Evolutionary conservation across 176 grass and related monocot genomes (phyloP), one percentile per base, ranked within the genome.

Genomic region (Carex scoparia): DNA sequence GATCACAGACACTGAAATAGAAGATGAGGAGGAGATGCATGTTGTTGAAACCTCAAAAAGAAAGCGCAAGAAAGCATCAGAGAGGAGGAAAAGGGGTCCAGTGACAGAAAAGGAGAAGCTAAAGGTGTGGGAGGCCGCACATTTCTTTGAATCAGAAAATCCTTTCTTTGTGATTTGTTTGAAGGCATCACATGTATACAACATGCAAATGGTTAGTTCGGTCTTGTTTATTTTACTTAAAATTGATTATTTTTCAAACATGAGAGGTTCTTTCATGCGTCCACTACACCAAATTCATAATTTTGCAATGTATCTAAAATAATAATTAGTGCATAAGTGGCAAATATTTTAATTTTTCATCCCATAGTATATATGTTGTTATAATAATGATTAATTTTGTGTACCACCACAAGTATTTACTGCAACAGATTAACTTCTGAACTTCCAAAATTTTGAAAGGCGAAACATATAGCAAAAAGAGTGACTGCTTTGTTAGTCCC

Each of bases 161-260:
- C 95, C 92, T 11, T 97, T 61, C 87, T 89, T 90, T 71, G 87
- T 97, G 76, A 58, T 97, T 49, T 78, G 88, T 31, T 91, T 97
- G 95, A 88, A 84, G 56, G 58, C 89, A 28, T 88, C 90, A 81
- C 86, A 91, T 85, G 89, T 97, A 70, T 91, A 91, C 84, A 88
- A 89, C 84, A 89, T 97, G 88, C 63, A 86, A 85, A 83, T 90
- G 85, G 87, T 82, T 69, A 78, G 51, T 0, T 78, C 11, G 1
- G 44, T 71, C 18, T 71, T 51, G 7, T 73, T 44, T 48, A 2
- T 57, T 78, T 78, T 78, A 57, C 49, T 56, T 57, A 14, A 15
- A 55, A 38, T 78, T 31, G 23, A 76, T 76, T 48, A 19, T 1
- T 48, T 48, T 74, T 27, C 10, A 28, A 27, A 51, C 70, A 51